Percentiles rank a stretch among this genome's conserved stretches.
phyloP scores from a whole-genome alignment of 1,284 basidiomycete genomes.

The Cryptococcus jaspeensis region DNA sequence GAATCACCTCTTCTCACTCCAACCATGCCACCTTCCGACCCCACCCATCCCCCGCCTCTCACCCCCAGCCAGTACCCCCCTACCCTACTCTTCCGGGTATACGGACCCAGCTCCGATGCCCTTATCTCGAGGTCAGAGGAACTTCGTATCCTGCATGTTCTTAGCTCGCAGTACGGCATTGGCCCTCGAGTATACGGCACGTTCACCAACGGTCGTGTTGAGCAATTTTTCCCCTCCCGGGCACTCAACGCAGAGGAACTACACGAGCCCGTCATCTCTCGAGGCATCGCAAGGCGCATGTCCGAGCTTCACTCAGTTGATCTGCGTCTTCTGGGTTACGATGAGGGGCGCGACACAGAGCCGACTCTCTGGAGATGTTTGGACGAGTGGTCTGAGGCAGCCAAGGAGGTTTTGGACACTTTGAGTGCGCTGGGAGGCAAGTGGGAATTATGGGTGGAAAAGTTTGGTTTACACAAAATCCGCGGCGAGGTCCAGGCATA shows the following conservation, averaged over 20 bases:
- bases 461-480: constrained; percentile 42
- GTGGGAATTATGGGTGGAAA: constrained; percentile 45
- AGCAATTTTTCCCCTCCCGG: constrained; percentile 87
- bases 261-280: constrained; percentile 68
- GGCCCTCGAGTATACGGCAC: constrained; percentile 91
- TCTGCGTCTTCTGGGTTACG: constrained; percentile 61
- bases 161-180: constrained; percentile 80
- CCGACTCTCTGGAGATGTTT: constrained; percentile 62
- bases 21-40: constrained; percentile 44
- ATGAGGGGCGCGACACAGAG: constrained; percentile 59
- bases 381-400: constrained; percentile 57
- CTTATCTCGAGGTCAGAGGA: constrained; percentile 83
- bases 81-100: constrained; percentile 81
- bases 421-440: constrained; percentile 32
- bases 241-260: constrained; percentile 74
- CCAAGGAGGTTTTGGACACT: constrained; percentile 32
- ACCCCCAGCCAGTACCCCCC: constrained; percentile 50
- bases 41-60: constrained; percentile 34
- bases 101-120: constrained; percentile 77
- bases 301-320: constrained; percentile 89
- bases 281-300: constrained; percentile 86
- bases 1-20: constrained; percentile 50
- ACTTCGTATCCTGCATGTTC: constrained; percentile 77
- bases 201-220: constrained; percentile 86
- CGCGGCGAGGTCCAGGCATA: constrained; percentile 46